Evolutionary conservation across 805 yeast genomes (phyloP).

Genomic region (Geotrichum ghanense): DNA sequence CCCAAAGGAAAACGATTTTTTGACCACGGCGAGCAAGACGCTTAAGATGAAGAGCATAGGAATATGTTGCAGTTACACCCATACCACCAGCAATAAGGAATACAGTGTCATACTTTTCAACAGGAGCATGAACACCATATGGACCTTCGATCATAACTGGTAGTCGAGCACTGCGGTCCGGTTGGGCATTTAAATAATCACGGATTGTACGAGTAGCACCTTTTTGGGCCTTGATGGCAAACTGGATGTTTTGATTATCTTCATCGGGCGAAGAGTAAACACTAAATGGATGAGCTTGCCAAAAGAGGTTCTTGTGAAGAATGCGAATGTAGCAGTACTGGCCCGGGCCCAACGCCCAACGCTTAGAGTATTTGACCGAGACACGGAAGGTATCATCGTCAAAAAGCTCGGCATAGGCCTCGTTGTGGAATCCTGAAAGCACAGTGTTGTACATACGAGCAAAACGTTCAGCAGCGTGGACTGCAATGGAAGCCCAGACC

Average conservation of each 20-base stretch:
- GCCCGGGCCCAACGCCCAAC: slow-evolving; percentile 41
- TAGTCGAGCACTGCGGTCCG: slow-evolving; percentile 11
- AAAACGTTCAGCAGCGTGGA: slow-evolving; percentile 8
- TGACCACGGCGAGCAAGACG: slow-evolving; percentile 24
- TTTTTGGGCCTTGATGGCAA: slow-evolving; percentile 1
- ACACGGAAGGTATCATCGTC: slow-evolving; percentile 14
- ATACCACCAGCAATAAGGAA: slow-evolving; percentile 63
- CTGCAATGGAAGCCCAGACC: slow-evolving; percentile 27
- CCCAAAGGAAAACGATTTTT: slow-evolving; percentile 46
- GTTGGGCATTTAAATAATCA: slow-evolving; percentile 2
- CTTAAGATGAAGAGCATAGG: slow-evolving; percentile 28
- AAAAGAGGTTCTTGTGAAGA: slow-evolving; percentile 29
- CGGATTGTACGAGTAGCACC: slow-evolving; percentile 2
- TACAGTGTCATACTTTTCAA: slow-evolving; percentile 40
- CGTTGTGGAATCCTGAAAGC: slow-evolving; percentile 3
- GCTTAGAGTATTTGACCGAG: slow-evolving; percentile 27
- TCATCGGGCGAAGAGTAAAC: slow-evolving; percentile 1
- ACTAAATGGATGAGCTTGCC: slow-evolving; percentile 71
- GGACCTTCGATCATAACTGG: slow-evolving; percentile 48
- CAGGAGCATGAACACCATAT: slow-evolving; percentile 45
- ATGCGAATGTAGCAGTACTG: slow-evolving; percentile 41
- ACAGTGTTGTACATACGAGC: slow-evolving; percentile 4
- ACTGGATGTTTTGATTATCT: background rate
- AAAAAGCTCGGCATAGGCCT: slow-evolving; percentile 4
- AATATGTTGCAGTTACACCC: slow-evolving; percentile 54